Base-by-base conservation (phyloP, 2,329 filamentous ascomycete species). In the Ceratocystis cubensis region DNA sequence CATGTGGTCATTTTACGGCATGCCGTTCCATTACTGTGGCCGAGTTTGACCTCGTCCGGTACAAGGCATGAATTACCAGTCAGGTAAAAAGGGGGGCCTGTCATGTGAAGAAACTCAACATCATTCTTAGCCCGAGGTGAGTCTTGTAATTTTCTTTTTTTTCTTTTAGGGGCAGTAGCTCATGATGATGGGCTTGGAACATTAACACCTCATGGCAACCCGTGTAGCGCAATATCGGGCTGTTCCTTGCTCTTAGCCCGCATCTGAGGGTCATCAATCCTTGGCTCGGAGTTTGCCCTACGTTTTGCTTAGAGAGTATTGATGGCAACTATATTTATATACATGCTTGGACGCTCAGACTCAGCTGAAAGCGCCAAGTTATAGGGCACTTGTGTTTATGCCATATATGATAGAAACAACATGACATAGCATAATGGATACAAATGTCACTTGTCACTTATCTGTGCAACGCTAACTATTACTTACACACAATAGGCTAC, bases 221-320 rank as follows among this genome's bases (percentile, higher is more conserved):
- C 37, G 37, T 41, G 37, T 13, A 41, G 37, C 22, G 28, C 17
- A 59, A 59, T 20, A 59, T 59, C 56, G 28, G 56, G n/a, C 56
- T 59, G 28, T 33, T 59, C 56, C 56, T 59, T 59, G 56, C 22
- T 59, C 56, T 59, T 59, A 59, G 56, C n/a, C 56, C 56, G 25
- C 56, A 25, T 20, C 1, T n/a, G 28, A 17, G 30, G 15, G 15
- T 17, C 28, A 5, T 7, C n/a, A n/a, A 59, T 33, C 25, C 28
- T 59, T 59, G 53, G 33, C 25, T 33, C 53, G 15, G 53, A 33
- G 15, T 33, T n/a, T n/a, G 28, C n/a, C 17, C 15, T 30, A n/a
- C 30, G 33, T 30, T 41, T 17, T 37, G 28, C n/a, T 37, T n/a
- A 33, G 56, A 30, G 33, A 30, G 15, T 59, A 10, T 4, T 20